phyloP scores from a whole-genome alignment of 352 stramenopile species.

The Halophytophthora batemanensis region DNA sequence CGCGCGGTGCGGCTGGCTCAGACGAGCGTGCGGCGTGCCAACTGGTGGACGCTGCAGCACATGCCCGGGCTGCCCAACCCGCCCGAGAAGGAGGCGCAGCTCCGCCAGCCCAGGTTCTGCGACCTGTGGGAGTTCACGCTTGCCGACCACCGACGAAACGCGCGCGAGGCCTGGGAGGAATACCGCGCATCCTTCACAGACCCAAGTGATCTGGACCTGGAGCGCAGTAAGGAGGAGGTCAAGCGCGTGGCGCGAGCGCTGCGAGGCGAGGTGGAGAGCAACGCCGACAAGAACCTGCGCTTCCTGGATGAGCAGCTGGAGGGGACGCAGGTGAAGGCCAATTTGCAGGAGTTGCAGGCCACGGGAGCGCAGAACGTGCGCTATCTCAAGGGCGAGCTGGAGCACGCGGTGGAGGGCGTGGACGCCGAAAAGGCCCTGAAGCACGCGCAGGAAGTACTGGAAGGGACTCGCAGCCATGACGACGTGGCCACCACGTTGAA shows the following conservation, averaged over 20 bases:
- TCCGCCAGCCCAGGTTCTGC: conserved; percentile 48
- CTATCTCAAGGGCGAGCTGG: conserved; percentile 54
- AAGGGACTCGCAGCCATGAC: conserved; percentile 66
- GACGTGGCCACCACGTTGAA: conserved; percentile 61
- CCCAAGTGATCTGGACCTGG: conserved; percentile 50
- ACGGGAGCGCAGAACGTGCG: conserved; percentile 51
- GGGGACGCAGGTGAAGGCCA: conserved; percentile 55
- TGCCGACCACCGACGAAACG: conserved; percentile 59
- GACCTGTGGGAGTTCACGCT: conserved; percentile 82
- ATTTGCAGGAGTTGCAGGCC: conserved; percentile 47
- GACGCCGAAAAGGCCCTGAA: conserved; percentile 55
- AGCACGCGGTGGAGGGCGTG: conserved; percentile 50
- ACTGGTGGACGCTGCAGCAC: conserved; percentile 50
- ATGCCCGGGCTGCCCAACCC: conserved; percentile 75
- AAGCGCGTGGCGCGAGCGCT: conserved; percentile 41
- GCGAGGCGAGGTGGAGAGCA: conserved; percentile 53
- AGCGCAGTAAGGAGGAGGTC: conserved; percentile 65
- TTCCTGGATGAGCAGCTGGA: conserved; percentile 67
- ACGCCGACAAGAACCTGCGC: conserved; percentile 48
- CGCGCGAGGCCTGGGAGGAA: conserved; percentile 64
- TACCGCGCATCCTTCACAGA: conserved; percentile 65
- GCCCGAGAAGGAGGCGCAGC: conserved; percentile 44
- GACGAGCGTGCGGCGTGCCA: conserved; percentile 45
- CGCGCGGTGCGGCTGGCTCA: conserved; percentile 62
- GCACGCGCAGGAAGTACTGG: conserved; percentile 55